Evolutionary conservation across 1,139 yeast species (phyloP), one percentile per base, ranked within the genome.

Genomic region (Candida sp.): DNA sequence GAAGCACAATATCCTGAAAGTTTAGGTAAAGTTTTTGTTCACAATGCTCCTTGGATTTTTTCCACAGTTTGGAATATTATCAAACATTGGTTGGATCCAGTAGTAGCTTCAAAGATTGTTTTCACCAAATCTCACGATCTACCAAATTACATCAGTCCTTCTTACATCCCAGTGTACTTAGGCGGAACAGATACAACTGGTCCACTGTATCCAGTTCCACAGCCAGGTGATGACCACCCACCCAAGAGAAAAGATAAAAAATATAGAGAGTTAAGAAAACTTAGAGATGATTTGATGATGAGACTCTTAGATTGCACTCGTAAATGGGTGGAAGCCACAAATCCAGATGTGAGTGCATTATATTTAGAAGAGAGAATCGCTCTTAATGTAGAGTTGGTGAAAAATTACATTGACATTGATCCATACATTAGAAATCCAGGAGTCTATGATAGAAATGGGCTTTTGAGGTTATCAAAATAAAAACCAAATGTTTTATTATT

Each of bases 1-100:
- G 96, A 89, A 66, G 89, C 89, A 1, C 90, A 87, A 60, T 89
- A 87, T 60, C 97, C 97, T 1, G 97, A 89, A 63, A 82, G 85
- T 41, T 73, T 89, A 40, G 95, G 95, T 15, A 77, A 77, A 43
- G 64, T 89, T 42, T 72, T 87, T 56, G 81, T 89, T 49, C 95
- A 89, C 66, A 85, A 85, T 53, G 96, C 96, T 0, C 97, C 97
- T 5, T 87, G 96, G 95, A 76, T 89, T 38, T 89, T 89, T 69
- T 78, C 83, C 48, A 87, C 95, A 29, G 84, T 88, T 50, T 89
- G 96, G 96, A 82, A 81, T 49, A 76, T 88, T 52, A 82, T 89
- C 55, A 87, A 84, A 61, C 82, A 81, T 51, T 88, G 96, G 96
- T 69, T 89, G 45, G 96, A 89, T 57, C 96, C 96, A 1, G 91